phyloP scores from a whole-genome alignment of 116 monocot genomes.

The Papilionanthe hybrid region DNA sequence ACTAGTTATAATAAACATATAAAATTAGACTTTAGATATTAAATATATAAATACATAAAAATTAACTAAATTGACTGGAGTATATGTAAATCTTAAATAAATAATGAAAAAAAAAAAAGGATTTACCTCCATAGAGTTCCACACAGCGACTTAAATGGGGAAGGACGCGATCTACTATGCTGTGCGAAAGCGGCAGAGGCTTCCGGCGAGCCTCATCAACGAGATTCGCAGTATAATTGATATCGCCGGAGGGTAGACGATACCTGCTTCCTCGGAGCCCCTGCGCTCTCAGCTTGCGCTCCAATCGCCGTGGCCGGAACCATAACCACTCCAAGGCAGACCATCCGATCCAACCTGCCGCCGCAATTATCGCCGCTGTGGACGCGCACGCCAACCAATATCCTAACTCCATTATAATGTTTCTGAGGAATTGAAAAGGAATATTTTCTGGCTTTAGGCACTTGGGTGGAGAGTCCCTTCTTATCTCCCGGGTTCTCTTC shows the following conservation, averaged over 20 bases:
- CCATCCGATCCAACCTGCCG: slow-evolving; percentile 1
- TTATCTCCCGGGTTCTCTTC: too few relatives aligned
- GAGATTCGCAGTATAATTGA: slow-evolving; percentile 6
- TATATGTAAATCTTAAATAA: too few relatives aligned
- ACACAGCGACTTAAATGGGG: slow-evolving; percentile 10
- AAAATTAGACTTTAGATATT: too few relatives aligned
- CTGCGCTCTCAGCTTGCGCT: slow-evolving; percentile 16
- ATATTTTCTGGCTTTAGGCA: too few relatives aligned
- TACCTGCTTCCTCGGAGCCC: slow-evolving; percentile 23
- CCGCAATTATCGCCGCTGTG: background rate
- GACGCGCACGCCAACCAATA: background rate
- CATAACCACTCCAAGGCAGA: slow-evolving; percentile 13
- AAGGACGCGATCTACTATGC: slow-evolving; percentile 13
- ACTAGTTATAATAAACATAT: too few relatives aligned
- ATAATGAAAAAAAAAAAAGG: too few relatives aligned
- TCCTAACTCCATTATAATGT: background rate
- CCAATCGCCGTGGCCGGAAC: slow-evolving; percentile 21
- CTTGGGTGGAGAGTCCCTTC: too few relatives aligned
- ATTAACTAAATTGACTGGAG: too few relatives aligned
- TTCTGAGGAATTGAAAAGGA: too few relatives aligned
- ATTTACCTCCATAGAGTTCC: slow-evolving; percentile 8
- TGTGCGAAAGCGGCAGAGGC: slow-evolving; percentile 15
- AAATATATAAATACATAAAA: too few relatives aligned
- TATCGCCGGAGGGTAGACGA: slow-evolving; percentile 17
- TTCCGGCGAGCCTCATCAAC: slow-evolving; percentile 11